Percentiles rank a stretch among this genome's conserved stretches.
Conservation (phyloP, 257 asterid genomes). For the Nicotiana knightiana region DNA sequence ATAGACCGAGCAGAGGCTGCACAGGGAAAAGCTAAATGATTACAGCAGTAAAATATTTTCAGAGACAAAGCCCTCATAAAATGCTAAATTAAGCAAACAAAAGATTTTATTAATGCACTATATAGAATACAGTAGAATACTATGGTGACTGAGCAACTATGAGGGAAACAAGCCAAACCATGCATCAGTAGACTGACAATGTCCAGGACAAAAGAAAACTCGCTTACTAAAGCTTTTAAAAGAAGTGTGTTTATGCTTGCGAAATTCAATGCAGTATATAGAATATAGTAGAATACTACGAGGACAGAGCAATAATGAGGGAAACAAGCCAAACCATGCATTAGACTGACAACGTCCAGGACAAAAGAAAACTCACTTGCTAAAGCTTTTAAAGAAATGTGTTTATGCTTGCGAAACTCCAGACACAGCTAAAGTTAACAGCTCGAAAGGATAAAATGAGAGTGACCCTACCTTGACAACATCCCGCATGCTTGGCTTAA, state of each 20-base stretch:
- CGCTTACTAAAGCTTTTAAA: not conserved
- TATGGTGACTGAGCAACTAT: not conserved
- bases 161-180: not conserved
- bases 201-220: not conserved
- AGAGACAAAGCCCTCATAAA: not conserved
- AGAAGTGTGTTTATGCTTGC: not conserved
- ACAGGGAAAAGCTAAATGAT: slow-evolving; percentile 13
- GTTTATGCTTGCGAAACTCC: not conserved
- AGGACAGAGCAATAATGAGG: not conserved
- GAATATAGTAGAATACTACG: too few relatives aligned
- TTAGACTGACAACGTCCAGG: not conserved
- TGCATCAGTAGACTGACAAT: not conserved
- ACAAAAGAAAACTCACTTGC: not conserved
- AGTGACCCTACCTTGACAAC: slow-evolving; percentile 48
- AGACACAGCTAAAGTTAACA: not conserved
- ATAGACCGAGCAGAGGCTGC: slow-evolving; percentile 87
- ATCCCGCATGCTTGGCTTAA: slow-evolving; percentile 65
- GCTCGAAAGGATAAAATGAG: not conserved
- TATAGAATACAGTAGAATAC: not conserved
- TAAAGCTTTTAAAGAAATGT: not conserved
- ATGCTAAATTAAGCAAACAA: not conserved
- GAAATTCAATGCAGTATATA: not conserved
- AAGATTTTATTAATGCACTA: not conserved
- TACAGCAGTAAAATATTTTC: not conserved
- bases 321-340: not conserved